Conservation (phyloP, 192 early-diverging fungal species). For the Rhizophagus sp. region DNA sequence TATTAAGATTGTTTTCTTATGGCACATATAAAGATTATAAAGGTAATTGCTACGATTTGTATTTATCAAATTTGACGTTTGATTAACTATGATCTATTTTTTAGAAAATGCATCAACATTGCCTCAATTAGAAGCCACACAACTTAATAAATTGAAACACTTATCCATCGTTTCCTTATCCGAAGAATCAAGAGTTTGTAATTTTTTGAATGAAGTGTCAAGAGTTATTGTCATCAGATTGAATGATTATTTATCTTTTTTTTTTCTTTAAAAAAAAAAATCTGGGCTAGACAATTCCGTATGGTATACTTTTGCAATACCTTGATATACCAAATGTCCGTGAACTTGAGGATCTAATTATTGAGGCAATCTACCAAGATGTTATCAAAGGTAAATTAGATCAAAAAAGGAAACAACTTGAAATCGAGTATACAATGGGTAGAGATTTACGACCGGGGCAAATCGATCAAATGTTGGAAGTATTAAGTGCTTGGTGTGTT, state of each 20-base stretch:
- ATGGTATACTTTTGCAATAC: conserved; percentile 59
- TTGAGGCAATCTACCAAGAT: conserved; percentile 81
- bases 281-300: conserved; percentile 63
- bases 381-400: conserved; percentile 81
- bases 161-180: conserved; percentile 81
- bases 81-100: background rate
- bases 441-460: conserved; percentile 73
- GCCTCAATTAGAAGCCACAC: conserved; percentile 47
- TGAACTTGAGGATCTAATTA: conserved; percentile 86
- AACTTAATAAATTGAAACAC: conserved; percentile 64
- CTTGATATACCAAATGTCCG: conserved; percentile 78
- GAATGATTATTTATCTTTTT: background rate
- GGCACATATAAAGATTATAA: conserved; percentile 79
- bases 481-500: conserved; percentile 62
- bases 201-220: background rate
- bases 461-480: conserved; percentile 52
- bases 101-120: conserved; percentile 50
- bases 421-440: conserved; percentile 83
- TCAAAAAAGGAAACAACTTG: conserved; percentile 71
- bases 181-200: conserved; percentile 54
- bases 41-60: conserved; percentile 43
- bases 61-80: background rate
- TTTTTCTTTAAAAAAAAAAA: background rate
- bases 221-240: background rate
- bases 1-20: conserved; percentile 79